phyloP scores from a whole-genome alignment of 2,329 filamentous ascomycete species.

The Fusarium guadeloupense region DNA sequence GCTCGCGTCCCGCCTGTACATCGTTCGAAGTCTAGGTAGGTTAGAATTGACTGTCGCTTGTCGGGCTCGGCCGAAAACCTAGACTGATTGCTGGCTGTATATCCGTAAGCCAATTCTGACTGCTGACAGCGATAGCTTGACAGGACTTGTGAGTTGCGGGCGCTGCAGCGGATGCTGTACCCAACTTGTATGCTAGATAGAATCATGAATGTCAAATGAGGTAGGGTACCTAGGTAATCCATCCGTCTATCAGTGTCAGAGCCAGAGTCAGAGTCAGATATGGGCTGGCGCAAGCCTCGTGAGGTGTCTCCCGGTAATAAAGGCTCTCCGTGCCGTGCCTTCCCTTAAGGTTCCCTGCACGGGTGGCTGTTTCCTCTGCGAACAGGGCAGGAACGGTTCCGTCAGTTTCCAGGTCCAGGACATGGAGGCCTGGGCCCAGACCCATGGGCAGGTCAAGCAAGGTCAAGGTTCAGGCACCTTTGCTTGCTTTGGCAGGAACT shows the following conservation, averaged over 20 bases:
- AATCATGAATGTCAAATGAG: not conserved
- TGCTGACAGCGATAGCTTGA: not conserved
- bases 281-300: not conserved
- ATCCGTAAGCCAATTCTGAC: slow-evolving; percentile 5
- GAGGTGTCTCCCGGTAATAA: slow-evolving; percentile 13
- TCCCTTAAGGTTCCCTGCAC: not conserved
- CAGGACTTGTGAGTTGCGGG: not conserved
- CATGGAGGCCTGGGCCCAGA: no score
- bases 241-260: no score
- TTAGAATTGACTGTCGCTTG: slow-evolving; percentile 9
- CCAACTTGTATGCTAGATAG: not conserved
- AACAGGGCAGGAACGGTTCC: not conserved
- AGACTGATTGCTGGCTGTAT: not conserved
- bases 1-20: slow-evolving; percentile 32
- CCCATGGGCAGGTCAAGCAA: not conserved
- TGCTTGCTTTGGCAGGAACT: slow-evolving; percentile 38
- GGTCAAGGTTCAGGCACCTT: slow-evolving; percentile 5
- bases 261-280: no score
- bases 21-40: slow-evolving; percentile 25
- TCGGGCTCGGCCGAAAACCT: slow-evolving; percentile 31
- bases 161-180: slow-evolving; percentile 9
- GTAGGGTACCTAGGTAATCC: not conserved
- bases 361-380: slow-evolving; percentile 1
- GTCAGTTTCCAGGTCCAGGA: no score
- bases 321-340: not conserved